Percentiles rank a stretch among this genome's conserved stretches.
Evolutionary conservation across 2,329 filamentous ascomycete genomes (phyloP).

Genomic region (Penicillium vulpinum): DNA sequence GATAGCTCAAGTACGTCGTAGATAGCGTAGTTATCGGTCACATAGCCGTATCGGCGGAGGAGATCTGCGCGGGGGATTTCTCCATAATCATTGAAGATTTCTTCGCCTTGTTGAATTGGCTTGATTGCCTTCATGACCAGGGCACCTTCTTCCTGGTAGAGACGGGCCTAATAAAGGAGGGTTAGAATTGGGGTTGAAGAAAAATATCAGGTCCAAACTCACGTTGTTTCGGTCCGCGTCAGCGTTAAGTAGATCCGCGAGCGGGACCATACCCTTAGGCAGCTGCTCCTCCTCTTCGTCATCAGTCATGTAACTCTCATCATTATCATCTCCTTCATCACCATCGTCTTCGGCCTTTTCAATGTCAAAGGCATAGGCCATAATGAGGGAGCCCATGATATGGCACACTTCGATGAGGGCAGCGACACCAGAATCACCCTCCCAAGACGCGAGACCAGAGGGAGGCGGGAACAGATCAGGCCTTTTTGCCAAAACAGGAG

Average conservation of each 20-base stretch:
- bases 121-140: constrained; percentile 73
- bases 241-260: constrained; percentile 87
- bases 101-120: constrained; percentile 67
- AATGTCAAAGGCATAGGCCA: constrained; percentile 91
- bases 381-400: constrained; percentile 81
- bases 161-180: constrained; percentile 48
- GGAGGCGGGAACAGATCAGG: constrained; percentile 44
- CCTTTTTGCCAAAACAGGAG: constrained; percentile 52
- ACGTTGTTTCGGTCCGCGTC: constrained; percentile 82
- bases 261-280: constrained; percentile 81
- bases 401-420: constrained; percentile 63
- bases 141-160: constrained; percentile 59
- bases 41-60: constrained; percentile 80
- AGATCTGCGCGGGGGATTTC: constrained; percentile 80
- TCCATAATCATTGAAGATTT: constrained; percentile 88
- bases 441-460: constrained; percentile 42
- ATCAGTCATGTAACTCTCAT: constrained; percentile 56
- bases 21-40: constrained; percentile 72
- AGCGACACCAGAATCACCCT: constrained; percentile 44
- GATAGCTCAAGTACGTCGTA: constrained; percentile 83
- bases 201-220: constrained; percentile 25
- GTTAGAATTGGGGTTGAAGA: background rate
- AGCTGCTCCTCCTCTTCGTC: constrained; percentile 68
- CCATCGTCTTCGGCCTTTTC: constrained; percentile 60
- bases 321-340: constrained; percentile 53